phyloP scores from a whole-genome alignment of 345 rosid species.

The Salix brachista region DNA sequence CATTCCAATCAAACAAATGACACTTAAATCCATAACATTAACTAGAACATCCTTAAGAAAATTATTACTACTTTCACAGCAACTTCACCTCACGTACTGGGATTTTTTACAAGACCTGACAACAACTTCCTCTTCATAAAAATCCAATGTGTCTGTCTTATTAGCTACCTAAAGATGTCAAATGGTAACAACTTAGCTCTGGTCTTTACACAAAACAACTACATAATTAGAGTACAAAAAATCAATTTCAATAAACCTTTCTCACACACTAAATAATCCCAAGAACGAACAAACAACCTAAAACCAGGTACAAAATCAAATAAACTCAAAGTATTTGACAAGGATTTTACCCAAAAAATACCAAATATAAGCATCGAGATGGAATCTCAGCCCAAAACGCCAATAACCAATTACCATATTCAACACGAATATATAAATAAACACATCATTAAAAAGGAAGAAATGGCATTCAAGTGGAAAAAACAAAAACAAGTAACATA shows the following conservation, averaged over 20 bases:
- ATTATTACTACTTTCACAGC: background rate
- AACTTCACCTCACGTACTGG: background rate
- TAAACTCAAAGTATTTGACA: too few relatives aligned
- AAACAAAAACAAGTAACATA: background rate
- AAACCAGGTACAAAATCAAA: too few relatives aligned
- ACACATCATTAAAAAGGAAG: background rate
- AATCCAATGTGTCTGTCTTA: background rate
- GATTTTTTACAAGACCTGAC: background rate
- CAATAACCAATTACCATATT: background rate
- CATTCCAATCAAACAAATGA: background rate
- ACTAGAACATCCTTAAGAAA: background rate
- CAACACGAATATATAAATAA: background rate
- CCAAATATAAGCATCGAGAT: background rate
- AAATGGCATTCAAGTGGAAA: background rate
- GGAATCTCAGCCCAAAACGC: background rate
- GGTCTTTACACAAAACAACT: background rate
- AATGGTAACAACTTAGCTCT: background rate
- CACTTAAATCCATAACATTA: background rate
- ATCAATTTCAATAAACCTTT: background rate
- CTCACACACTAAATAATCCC: background rate
- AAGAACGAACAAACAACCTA: background rate
- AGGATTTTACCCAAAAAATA: too few relatives aligned
- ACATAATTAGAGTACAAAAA: background rate
- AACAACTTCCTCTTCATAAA: background rate
- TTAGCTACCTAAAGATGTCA: background rate